Evolutionary conservation across 306 rosid species (phyloP).

Genomic region (Delonix regia): DNA sequence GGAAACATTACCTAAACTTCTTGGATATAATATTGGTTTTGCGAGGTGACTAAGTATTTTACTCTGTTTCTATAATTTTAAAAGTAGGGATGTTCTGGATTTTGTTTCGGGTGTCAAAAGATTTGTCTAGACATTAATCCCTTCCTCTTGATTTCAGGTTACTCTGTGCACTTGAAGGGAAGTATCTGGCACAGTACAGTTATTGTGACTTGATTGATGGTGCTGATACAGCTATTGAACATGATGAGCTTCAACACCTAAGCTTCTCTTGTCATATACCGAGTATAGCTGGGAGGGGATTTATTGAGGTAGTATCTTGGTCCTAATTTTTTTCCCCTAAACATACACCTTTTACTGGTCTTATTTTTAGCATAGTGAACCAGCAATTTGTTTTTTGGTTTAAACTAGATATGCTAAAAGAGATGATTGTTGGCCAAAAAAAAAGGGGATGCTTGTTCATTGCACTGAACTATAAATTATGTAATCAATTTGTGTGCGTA

Average conservation of each 20-base stretch:
- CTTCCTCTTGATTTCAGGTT: slow-evolving; percentile 62
- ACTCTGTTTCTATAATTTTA: slow-evolving; percentile 17
- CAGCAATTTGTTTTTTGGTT: too few relatives aligned
- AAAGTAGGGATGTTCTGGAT: slow-evolving; percentile 2
- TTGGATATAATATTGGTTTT: neutral
- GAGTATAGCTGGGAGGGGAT: slow-evolving; percentile 74
- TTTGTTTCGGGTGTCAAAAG: slow-evolving; percentile 3
- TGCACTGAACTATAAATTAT: slow-evolving; percentile 1
- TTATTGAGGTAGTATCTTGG: slow-evolving; percentile 66
- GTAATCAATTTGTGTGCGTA: neutral
- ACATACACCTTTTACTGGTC: neutral
- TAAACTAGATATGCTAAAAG: neutral
- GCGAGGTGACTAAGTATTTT: neutral
- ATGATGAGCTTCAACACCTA: slow-evolving; percentile 54
- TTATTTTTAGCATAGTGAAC: neutral
- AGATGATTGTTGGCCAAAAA: slow-evolving; percentile 21
- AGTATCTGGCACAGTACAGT: slow-evolving; percentile 66
- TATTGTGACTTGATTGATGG: slow-evolving; percentile 58
- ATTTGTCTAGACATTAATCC: slow-evolving; percentile 25
- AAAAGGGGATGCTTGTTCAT: slow-evolving; percentile 9
- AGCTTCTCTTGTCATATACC: slow-evolving; percentile 74
- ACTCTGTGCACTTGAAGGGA: slow-evolving; percentile 87
- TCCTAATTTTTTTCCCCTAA: neutral
- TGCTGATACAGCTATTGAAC: slow-evolving; percentile 43
- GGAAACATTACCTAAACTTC: neutral